Evolutionary conservation across 1,139 yeast species (phyloP), one percentile per base, ranked within the genome.

Genomic region (Sugiyamaella sp.): DNA sequence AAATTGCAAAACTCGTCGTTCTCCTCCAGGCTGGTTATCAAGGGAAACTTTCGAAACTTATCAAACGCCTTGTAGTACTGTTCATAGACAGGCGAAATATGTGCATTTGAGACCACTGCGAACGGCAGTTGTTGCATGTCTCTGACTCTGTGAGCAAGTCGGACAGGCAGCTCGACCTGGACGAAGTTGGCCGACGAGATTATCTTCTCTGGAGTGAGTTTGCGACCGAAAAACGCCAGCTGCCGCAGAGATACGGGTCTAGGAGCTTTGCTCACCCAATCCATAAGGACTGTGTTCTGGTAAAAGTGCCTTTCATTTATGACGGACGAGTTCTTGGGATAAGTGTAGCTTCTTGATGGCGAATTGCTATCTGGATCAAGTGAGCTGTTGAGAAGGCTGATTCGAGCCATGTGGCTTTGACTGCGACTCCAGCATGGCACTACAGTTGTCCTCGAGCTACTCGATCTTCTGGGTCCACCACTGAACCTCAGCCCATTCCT

Each of bases 171-270:
- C 68, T 91, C 98, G 42, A 86, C 76, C 46, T 95, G 76, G 0
- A 90, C 97, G 68, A 91, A 91, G 66, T 87, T 89, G 27, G 97
- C 97, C 58, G 93, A 84, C 43, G 84, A 76, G 10, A 91, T 73
- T 51, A 93, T 78, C 72, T 91, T 90, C 44, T 85, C 89, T 57
- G 80, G 80, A n/a, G 90, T 87, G 51, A 91, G 71, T 54, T 81
- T 81, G 64, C 86, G 85, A 46, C 97, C 97, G 68, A 86, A 93
- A 49, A 90, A 91, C 1, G 97, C 96, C 61, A 91, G 72, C 64
- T 91, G 97, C 56, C 90, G 77, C 25, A 93, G 71, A 0, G 96
- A 86, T 19, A 93, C 95, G 0, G 98, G 96, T 65, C 89, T 89
- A 0, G 96, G 93, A n/a, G 76, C 72, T 59, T 82, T 80, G 54